phyloP scores from a whole-genome alignment of 2,329 filamentous ascomycete genomes.

The Aspergillus sp. region DNA sequence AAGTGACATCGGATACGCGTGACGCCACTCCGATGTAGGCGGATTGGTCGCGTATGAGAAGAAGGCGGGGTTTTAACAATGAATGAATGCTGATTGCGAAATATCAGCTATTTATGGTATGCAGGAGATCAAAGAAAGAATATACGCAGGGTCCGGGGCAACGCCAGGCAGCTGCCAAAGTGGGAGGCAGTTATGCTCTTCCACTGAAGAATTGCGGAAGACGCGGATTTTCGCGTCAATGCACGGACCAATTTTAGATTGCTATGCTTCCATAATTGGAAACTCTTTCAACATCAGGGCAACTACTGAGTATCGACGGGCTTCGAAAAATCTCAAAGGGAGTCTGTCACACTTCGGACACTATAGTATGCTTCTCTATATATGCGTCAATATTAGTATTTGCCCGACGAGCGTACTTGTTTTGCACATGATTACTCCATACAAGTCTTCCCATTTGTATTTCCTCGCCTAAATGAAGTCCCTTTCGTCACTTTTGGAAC shows the following conservation, averaged over 20 bases:
- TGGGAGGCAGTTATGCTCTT: not conserved
- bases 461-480: too few relatives aligned
- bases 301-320: too few relatives aligned
- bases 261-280: not conserved
- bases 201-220: not conserved
- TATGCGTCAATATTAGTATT: too few relatives aligned
- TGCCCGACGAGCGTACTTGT: too few relatives aligned
- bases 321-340: too few relatives aligned
- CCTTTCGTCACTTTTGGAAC: too few relatives aligned
- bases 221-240: constrained; percentile 35
- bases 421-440: too few relatives aligned
- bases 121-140: not conserved
- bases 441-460: too few relatives aligned
- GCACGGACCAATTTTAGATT: constrained; percentile 36
- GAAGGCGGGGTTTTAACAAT: not conserved
- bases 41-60: not conserved
- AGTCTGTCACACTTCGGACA: too few relatives aligned
- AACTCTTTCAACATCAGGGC: not conserved
- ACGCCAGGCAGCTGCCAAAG: constrained; percentile 3
- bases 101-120: not conserved
- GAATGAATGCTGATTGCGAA: not conserved
- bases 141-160: not conserved
- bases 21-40: not conserved
- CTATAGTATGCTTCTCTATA: too few relatives aligned
- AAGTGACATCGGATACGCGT: not conserved